Conservation (phyloP, 345 rosid species). For the Citrus unshiu region DNA sequence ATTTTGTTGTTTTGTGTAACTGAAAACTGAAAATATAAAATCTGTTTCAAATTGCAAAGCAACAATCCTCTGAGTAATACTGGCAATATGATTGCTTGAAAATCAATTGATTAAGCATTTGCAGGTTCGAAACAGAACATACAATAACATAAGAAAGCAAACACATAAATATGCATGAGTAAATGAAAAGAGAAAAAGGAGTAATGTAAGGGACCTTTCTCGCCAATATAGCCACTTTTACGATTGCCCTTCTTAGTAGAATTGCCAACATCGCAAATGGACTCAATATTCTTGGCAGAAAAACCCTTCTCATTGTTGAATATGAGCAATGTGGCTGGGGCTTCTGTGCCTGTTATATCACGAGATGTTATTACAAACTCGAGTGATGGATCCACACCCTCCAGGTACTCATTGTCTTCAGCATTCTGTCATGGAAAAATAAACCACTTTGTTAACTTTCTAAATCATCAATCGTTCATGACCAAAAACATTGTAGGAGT, state of each 20-base stretch:
- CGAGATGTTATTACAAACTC: constrained; percentile 65
- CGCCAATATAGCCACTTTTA: constrained; percentile 67
- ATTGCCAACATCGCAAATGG: constrained; percentile 54
- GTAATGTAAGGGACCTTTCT: constrained; percentile 42
- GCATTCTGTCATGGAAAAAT: constrained; percentile 43
- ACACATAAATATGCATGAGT: no score
- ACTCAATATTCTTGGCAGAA: constrained; percentile 49
- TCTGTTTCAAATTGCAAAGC: no score
- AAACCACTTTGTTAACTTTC: no score
- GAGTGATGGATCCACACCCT: constrained; percentile 64
- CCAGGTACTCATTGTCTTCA: constrained; percentile 65
- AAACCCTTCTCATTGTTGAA: constrained; percentile 75
- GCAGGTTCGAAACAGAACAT: no score
- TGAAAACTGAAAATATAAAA: no score
- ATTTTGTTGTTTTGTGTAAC: no score
- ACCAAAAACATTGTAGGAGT: constrained; percentile 28
- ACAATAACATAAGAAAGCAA: no score
- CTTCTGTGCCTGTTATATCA: constrained; percentile 68
- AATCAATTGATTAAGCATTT: no score
- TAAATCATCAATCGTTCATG: no score
- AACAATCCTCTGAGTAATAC: no score
- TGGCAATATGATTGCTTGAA: no score
- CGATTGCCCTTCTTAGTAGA: constrained; percentile 69
- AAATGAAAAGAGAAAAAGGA: no score
- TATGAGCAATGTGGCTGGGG: constrained; percentile 56